Percentiles rank a stretch among this genome's conserved stretches.
Evolutionary conservation across 1,284 basidiomycete species (phyloP).

Genomic region (Leccinum variabile): DNA sequence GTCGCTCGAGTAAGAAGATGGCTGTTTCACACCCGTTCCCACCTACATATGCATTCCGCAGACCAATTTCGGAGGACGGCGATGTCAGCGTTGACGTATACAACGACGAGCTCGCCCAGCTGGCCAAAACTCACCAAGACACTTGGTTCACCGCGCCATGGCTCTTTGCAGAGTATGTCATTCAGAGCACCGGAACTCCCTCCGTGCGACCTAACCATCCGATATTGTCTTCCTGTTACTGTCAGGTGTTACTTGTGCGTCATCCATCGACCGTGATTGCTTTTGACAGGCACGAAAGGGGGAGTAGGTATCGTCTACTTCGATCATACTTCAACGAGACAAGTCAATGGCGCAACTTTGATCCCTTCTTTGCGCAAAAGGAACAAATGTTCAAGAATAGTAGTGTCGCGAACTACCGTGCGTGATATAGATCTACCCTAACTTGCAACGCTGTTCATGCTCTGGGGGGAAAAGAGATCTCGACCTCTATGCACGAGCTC

Average conservation of each 20-base stretch:
- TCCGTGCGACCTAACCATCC: not conserved
- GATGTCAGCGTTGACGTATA: constrained; percentile 68
- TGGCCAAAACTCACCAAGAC: constrained; percentile 52
- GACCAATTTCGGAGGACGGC: constrained; percentile 71
- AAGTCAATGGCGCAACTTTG: constrained; percentile 74
- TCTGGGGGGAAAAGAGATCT: constrained; percentile 52
- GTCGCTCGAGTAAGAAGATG: constrained; percentile 58
- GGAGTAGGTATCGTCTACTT: constrained; percentile 77
- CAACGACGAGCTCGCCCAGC: constrained; percentile 66
- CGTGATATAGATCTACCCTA: constrained; percentile 16
- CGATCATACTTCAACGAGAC: constrained; percentile 75
- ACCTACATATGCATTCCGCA: constrained; percentile 32
- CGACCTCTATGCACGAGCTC: constrained; percentile 66
- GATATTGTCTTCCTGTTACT: constrained; percentile 5
- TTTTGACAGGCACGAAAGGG: not conserved
- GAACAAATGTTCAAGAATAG: constrained; percentile 82
- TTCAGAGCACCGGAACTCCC: not conserved
- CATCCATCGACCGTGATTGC: not conserved
- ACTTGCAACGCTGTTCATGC: not conserved
- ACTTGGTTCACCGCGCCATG: constrained; percentile 94
- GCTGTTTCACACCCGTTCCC: not conserved
- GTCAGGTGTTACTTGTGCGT: constrained; percentile 64
- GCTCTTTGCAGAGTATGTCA: constrained; percentile 86
- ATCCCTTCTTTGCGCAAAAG: constrained; percentile 87
- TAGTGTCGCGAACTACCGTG: constrained; percentile 75